These are phyloP conservation scores for Nicotiana obtusifolia DNA, from an alignment of 257 asterid genomes.

Conservation along the genomic window DNA sequence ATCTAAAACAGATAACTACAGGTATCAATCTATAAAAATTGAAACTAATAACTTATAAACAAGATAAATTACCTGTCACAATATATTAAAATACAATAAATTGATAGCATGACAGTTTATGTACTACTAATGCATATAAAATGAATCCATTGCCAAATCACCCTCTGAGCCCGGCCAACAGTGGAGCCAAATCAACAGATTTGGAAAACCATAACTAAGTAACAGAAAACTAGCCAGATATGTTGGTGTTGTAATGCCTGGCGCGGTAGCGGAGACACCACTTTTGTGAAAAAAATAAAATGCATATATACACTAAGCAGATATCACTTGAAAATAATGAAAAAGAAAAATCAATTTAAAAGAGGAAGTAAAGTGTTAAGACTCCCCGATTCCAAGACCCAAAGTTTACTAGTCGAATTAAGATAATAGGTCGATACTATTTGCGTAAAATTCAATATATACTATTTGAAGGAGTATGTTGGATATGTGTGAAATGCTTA, in stretches of 20 bases:
- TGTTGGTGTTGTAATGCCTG: neutral
- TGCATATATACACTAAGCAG: too few species aligned
- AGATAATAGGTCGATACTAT: neutral
- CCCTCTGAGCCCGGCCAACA: neutral
- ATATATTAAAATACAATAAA: too few species aligned
- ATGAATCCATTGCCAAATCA: neutral
- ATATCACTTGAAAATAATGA: neutral
- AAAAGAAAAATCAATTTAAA: neutral
- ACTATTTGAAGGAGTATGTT: neutral
- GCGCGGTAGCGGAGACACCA: neutral
- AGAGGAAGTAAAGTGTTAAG: neutral
- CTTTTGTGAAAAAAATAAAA: too few species aligned
- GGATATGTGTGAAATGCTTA: too few species aligned
- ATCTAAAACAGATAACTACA: neutral
- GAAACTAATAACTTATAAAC: neutral
- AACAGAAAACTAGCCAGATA: neutral
- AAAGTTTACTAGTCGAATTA: neutral
- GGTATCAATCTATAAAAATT: neutral
- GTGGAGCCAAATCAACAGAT: neutral
- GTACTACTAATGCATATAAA: too few species aligned
- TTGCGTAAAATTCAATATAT: neutral
- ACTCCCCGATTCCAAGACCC: neutral
- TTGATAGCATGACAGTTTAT: too few species aligned
- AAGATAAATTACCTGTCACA: neutral
- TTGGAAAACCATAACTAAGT: neutral